Base-by-base conservation (phyloP, 768 basidiomycete genomes). In the Hypsizygus marmoreus region DNA sequence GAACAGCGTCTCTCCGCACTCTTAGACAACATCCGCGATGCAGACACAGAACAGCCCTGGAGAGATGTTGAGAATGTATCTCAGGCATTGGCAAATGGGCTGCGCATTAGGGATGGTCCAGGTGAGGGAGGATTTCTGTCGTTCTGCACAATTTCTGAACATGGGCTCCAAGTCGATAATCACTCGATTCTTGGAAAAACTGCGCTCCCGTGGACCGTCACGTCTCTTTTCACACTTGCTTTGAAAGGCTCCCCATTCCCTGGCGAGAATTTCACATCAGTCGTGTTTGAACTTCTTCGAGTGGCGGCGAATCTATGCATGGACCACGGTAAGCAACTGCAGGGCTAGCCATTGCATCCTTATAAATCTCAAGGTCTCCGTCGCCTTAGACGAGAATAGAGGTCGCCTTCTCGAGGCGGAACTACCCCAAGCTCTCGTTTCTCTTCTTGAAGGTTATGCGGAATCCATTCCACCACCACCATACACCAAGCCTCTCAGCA, bases 261-360 rank as follows among this genome's bases (percentile, higher is more conserved):
- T 4, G 65, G 61, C 43, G 65, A 72, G 22, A 50, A 64, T n/a
- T 75, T 73, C 47, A 71, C 79, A 39, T 58, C 75, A 7, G 76
- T 77, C 8, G 70, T 83, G 17, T 79, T 78, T 48, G 87, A 92
- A 60, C 66, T 91, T 23, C 76, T 93, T 43, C 78, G 91, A 46
- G 81, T 91, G 11, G 82, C 81, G 19, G 91, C 91, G 10, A 93
- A 93, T 65, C 66, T 93, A 13, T 91, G 88, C 64, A 83, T 90
- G 68, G 88, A 93, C 60, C 88, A 92, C 56, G 82, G 88, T 83
- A 53, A 49, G 80, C 62, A 17, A 14, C 12, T 22, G 29, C 33
- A 38, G 30, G 28, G 23, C 29, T 43, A 14, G 40, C 14, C 37
- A 38, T 13, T 43, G 24, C 25, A 37, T 35, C 30, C 14, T 11